These are phyloP conservation scores for Wallacemonas collosoma DNA, from an alignment of 208 protist genomes.

Conservation along the genomic window DNA sequence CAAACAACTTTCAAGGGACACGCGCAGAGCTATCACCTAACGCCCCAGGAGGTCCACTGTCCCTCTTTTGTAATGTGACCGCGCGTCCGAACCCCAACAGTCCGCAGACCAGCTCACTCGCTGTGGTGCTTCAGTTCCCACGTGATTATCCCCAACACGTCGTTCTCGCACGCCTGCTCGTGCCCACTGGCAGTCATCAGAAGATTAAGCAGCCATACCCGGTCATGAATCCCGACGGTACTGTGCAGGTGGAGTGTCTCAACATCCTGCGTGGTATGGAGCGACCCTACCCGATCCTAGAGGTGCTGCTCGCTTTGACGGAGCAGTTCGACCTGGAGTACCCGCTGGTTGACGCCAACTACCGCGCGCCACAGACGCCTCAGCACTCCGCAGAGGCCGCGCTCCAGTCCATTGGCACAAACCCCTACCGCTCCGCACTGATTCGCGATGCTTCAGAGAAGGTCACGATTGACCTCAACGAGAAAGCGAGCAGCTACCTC, in stretches of 20 bases:
- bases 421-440: slow-evolving; percentile 26
- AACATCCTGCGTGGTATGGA: slow-evolving; percentile 48
- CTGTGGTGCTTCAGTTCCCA: slow-evolving; percentile 16
- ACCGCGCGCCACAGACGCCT: slow-evolving; percentile 16
- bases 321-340: slow-evolving; percentile 79
- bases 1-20: slow-evolving; percentile 48
- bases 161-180: slow-evolving; percentile 31
- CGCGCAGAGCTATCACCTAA: neutral
- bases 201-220: slow-evolving; percentile 54
- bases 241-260: slow-evolving; percentile 52
- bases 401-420: slow-evolving; percentile 9
- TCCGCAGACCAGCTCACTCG: neutral
- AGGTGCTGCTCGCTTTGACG: slow-evolving; percentile 65
- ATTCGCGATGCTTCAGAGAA: slow-evolving; percentile 67
- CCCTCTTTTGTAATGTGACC: neutral
- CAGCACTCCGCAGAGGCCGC: neutral
- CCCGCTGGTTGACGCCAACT: slow-evolving; percentile 38
- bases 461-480: slow-evolving; percentile 70
- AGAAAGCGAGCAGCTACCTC: slow-evolving; percentile 68
- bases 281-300: slow-evolving; percentile 61
- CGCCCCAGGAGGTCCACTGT: neutral
- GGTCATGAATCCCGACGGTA: slow-evolving; percentile 48
- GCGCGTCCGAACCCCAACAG: slow-evolving; percentile 1
- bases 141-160: slow-evolving; percentile 27
- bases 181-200: slow-evolving; percentile 13